Evolutionary conservation across 495 filamentous ascomycete species (phyloP).

Genomic region (Choiromyces venosus): DNA sequence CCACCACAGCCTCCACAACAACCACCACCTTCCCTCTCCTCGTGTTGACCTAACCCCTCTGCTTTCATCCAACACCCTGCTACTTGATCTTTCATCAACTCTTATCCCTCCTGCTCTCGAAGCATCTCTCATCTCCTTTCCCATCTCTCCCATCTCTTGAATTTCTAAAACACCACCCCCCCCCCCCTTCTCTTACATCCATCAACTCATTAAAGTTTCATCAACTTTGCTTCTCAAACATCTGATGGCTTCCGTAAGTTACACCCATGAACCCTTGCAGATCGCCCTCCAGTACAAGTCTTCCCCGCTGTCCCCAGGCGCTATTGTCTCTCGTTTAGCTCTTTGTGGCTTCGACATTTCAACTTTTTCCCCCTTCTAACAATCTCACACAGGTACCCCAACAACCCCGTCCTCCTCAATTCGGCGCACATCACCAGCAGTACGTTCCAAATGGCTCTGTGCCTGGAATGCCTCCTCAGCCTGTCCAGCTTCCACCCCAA

Average conservation of each 20-base stretch:
- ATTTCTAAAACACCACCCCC: not conserved
- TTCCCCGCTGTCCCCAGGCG: conserved; percentile 17
- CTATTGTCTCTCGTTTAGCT: conserved; percentile 14
- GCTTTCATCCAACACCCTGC: conserved; percentile 22
- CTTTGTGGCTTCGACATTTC: not conserved
- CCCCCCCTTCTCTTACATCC: conserved; percentile 5
- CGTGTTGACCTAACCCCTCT: conserved; percentile 9
- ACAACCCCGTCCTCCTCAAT: conserved; percentile 39
- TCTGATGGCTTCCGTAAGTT: conserved; percentile 55
- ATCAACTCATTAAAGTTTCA: conserved; percentile 24
- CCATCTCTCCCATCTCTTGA: conserved; percentile 15
- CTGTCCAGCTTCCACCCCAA: conserved; percentile 53
- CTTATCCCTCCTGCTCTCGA: conserved; percentile 31
- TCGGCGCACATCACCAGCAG: conserved; percentile 46
- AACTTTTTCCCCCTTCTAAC: conserved; percentile 20
- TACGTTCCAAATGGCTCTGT: conserved; percentile 51
- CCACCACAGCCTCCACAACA: not conserved
- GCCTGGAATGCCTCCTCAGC: conserved; percentile 50
- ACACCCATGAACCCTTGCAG: conserved; percentile 19
- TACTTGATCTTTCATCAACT: conserved; percentile 24
- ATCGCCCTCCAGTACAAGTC: conserved; percentile 13
- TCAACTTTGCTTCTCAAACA: conserved; percentile 1
- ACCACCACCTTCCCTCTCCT: conserved; percentile 9
- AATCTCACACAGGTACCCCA: conserved; percentile 24
- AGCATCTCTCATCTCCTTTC: conserved; percentile 37